A percentile compares a stretch with the other conserved stretches of the same genome.
Evolutionary conservation across 768 basidiomycete genomes (phyloP).

Genomic region (Termitomyces sp.): DNA sequence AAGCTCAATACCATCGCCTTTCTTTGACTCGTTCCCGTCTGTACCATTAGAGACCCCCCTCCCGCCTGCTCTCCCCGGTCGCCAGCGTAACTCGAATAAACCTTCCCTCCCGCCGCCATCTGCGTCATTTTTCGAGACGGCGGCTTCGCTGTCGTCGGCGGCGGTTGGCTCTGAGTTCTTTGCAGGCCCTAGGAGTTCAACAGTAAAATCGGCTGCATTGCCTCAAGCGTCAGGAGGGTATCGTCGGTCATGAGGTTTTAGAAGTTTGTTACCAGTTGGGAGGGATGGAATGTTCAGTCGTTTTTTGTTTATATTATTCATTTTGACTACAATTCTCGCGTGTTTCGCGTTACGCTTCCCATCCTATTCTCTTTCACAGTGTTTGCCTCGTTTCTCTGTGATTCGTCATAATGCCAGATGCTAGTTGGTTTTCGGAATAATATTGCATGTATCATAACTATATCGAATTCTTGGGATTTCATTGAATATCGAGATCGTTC

Average conservation of each 20-base stretch:
- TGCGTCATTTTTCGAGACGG: slow-evolving; percentile 18
- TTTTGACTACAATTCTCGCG: background rate
- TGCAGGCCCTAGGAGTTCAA: slow-evolving; percentile 5
- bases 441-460: slow-evolving; percentile 6
- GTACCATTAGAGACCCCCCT: slow-evolving; percentile 53
- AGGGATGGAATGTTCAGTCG: background rate
- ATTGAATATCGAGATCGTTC: background rate
- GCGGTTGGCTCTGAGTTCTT: slow-evolving; percentile 16
- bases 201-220: background rate
- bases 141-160: slow-evolving; percentile 12
- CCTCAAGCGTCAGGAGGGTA: slow-evolving; percentile 2
- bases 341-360: background rate
- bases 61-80: slow-evolving; percentile 12
- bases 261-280: background rate
- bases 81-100: slow-evolving; percentile 6
- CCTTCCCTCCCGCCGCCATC: slow-evolving; percentile 9
- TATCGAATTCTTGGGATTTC: background rate
- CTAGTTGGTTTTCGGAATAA: slow-evolving; percentile 13
- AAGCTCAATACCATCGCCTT: slow-evolving; percentile 38
- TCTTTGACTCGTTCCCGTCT: slow-evolving; percentile 69
- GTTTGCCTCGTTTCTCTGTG: background rate
- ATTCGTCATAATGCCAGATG: background rate
- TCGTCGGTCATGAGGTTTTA: background rate
- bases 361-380: background rate
- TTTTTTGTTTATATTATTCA: background rate